Base-by-base conservation (phyloP, 768 basidiomycete genomes). In the Rubroboletus pulcherrimus region DNA sequence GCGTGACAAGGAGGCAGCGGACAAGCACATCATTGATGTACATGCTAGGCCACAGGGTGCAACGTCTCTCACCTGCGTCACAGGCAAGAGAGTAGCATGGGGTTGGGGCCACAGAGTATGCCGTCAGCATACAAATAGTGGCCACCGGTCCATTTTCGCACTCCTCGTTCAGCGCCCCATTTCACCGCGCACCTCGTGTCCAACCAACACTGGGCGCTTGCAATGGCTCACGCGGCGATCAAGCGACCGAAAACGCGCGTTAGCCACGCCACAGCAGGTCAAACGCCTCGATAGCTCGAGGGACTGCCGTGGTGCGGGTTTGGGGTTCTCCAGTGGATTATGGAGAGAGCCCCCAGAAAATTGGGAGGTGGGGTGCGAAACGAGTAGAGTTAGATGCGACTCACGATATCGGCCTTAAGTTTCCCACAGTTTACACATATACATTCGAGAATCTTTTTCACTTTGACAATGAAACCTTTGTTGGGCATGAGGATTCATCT, bases 341-440 rank as follows among this genome's bases (percentile, higher is more conserved):
- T 80, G 89, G 89, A 89, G 89, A 93, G 91, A 92, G 90, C 91
- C 91, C 91, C 90, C 87, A 92, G 91, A 93, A 93, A 92, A 88
- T 90, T 88, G 87, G 91, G 86, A 85, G 86, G 89, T 87, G 87
- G 81, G 81, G 81, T 77, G 77, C 89, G 84, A 91, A 92, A 90
- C 88, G 88, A 92, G 88, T 83, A 85, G 82, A 84, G 82, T 83
- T 76, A 77, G 83, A 81, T 77, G 66, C 77, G 73, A 93, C 94
- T 92, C 86, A 97, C 94, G 81, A 86, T 87, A 76, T 98, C 93
- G 61, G 91, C 92, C 81, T 97, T 98, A 63, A 98, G 81, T 75
- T 91, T 95, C 71, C 97, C 97, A 73, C 97, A 99, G 70, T 96
- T 95, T 63, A 96, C 91, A 80, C 97, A 99, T 62, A 99, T 93